Base-by-base conservation (phyloP, 768 basidiomycete species). In the Rickenella mellea region DNA sequence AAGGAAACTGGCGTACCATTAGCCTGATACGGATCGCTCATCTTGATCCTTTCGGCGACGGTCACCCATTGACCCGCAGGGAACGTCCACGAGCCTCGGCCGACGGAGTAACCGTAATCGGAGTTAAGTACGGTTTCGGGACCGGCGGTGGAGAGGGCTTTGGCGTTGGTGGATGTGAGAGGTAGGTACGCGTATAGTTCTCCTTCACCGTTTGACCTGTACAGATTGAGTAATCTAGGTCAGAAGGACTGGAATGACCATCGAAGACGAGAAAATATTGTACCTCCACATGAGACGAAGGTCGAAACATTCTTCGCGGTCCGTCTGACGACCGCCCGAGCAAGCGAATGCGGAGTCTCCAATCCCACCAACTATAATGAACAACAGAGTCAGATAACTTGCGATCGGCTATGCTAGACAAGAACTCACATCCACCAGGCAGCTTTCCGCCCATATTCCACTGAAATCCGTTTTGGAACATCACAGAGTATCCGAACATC, bases 151-250 rank as follows among this genome's bases (percentile, higher is more conserved):
- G 74, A 78, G 1, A 49, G 60, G 7, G 71, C 60, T 28, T 53
- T 62, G 56, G 72, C 52, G 63, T 80, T 78, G 20, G 66, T 69
- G 4, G 54, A 56, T 30, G 43, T 45, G 35, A 54, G 60, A 7
- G 81, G 82, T 20, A 80, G 70, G 62, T 86, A 84, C 42, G 79
- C 76, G 68, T 84, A 84, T 37, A 83, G 52, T 63, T 84, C 82
- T 25, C 79, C 82, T 24, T 54, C 59, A 36, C 76, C 80, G 5
- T 70, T 57, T 6, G 59, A 53, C 42, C 61, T 53, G 40, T 27
- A 27, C 20, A 33, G 20, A 26, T n/a, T 11, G 32, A n/a, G 32
- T 35, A 25, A 48, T 17, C 36, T 31, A 14, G 11, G 22, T n/a
- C n/a, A 11, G 17, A 11, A 19, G 22, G 19, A 22, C 3, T 30